These are phyloP conservation scores for Fusarium musae DNA, from an alignment of 2,329 filamentous ascomycete species.

Conservation along the genomic window DNA sequence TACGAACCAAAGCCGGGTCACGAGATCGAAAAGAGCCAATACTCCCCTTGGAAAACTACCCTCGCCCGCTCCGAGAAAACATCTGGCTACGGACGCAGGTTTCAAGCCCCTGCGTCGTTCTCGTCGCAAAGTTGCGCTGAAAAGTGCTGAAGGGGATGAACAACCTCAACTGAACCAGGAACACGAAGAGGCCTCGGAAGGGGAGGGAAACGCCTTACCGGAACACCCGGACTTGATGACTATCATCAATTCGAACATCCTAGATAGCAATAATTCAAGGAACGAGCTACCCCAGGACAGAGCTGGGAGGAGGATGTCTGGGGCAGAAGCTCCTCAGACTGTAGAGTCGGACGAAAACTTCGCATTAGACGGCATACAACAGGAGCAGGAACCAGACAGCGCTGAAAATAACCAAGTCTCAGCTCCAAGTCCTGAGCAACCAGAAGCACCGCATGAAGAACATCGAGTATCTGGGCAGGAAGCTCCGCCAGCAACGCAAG, in stretches of 20 bases:
- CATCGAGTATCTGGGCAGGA: background rate
- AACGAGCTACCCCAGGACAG: background rate
- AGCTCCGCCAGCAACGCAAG: background rate
- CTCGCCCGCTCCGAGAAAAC: slow-evolving; percentile 15
- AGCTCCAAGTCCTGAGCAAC: background rate
- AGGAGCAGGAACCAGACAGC: background rate
- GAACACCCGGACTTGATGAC: slow-evolving; percentile 11
- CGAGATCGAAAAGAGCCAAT: slow-evolving; percentile 18
- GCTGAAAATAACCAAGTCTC: background rate
- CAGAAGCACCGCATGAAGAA: background rate
- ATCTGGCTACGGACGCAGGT: background rate
- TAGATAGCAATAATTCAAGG: background rate
- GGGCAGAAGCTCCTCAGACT: background rate
- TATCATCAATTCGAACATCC: slow-evolving; percentile 24
- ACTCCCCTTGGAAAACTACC: background rate
- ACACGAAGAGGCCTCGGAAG: background rate
- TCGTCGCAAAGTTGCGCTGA: background rate
- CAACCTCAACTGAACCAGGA: background rate
- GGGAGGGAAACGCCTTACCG: slow-evolving; percentile 16
- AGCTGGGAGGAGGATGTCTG: background rate
- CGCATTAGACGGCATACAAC: background rate
- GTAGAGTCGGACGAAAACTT: background rate
- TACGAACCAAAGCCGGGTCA: slow-evolving; percentile 3
- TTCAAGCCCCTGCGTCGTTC: slow-evolving; percentile 12
- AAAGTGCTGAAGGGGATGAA: background rate